Percentiles rank a stretch among this genome's conserved stretches.
These are phyloP conservation scores for Colletotrichum spaethianum DNA, from an alignment of 2,329 filamentous ascomycete genomes.

Conservation along the genomic window DNA sequence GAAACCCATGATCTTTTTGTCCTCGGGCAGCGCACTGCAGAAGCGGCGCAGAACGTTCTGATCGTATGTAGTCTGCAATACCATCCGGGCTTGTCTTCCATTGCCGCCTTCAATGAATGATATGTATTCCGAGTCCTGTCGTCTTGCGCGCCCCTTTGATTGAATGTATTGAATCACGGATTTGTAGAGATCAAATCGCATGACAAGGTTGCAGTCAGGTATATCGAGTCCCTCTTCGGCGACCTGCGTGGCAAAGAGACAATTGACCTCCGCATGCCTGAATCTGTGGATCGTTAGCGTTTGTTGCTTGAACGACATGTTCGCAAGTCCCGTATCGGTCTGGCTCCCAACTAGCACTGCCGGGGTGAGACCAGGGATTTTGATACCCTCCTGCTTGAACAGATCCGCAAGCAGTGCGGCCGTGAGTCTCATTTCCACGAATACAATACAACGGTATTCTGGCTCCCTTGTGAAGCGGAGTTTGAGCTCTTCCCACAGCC, in stretches of 20 bases:
- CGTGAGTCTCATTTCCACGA: slow-evolving; percentile 84
- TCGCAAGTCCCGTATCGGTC: slow-evolving; percentile 6
- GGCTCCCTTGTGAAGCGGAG: slow-evolving; percentile 72
- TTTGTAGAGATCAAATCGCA: slow-evolving; percentile 87
- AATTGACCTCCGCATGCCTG: slow-evolving; percentile 71
- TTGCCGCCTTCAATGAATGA: slow-evolving; percentile 87
- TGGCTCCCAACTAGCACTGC: slow-evolving; percentile 66
- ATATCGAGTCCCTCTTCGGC: slow-evolving; percentile 79
- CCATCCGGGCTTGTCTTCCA: slow-evolving; percentile 66
- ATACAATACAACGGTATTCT: slow-evolving; percentile 84
- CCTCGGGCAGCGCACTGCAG: slow-evolving; percentile 80
- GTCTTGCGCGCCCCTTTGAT: slow-evolving; percentile 88
- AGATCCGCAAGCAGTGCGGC: slow-evolving; percentile 81
- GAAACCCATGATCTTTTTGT: slow-evolving; percentile 77
- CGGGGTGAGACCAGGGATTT: slow-evolving; percentile 70
- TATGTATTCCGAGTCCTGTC: slow-evolving; percentile 82
- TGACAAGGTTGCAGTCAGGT: slow-evolving; percentile 76
- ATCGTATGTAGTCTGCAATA: slow-evolving; percentile 72
- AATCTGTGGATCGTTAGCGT: slow-evolving; percentile 79
- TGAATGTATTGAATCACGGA: slow-evolving; percentile 97
- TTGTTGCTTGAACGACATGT: slow-evolving; percentile 80
- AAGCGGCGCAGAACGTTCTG: slow-evolving; percentile 80
- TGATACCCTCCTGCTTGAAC: slow-evolving; percentile 69
- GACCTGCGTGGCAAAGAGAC: slow-evolving; percentile 76
- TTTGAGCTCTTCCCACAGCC: slow-evolving; percentile 72